These are phyloP conservation scores for Codiaeum variegatum DNA, from an alignment of 441 rosid genomes.

Conservation along the genomic window DNA sequence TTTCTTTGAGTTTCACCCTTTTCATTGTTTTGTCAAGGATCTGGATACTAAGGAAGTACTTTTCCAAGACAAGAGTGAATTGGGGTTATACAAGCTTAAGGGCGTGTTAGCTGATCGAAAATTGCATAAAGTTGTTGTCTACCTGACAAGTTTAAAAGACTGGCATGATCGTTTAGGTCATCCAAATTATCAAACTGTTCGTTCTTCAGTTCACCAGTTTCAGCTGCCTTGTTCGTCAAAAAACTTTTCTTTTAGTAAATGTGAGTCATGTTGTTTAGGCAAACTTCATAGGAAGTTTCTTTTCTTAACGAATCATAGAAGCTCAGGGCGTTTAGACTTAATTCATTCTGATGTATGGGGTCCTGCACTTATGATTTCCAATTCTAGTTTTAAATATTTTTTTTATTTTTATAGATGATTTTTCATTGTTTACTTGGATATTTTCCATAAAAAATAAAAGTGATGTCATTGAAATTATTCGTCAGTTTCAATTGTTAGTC, in stretches of 20 bases:
- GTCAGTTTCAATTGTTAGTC: neutral
- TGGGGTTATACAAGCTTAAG: neutral
- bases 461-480: neutral
- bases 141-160: too few relatives aligned
- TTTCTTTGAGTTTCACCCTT: too few relatives aligned
- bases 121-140: too few relatives aligned
- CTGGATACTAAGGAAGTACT: neutral
- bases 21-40: too few relatives aligned
- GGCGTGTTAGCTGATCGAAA: too few relatives aligned
- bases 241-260: neutral
- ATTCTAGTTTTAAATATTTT: neutral
- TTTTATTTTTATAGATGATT: conserved; percentile 2
- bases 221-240: neutral
- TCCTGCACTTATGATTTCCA: neutral
- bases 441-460: too few relatives aligned
- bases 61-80: too few relatives aligned
- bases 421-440: neutral
- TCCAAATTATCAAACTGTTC: neutral
- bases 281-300: neutral
- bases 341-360: neutral
- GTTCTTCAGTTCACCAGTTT: neutral
- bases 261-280: neutral
- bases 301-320: neutral
- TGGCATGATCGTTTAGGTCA: neutral
- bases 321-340: neutral